Evolutionary conservation across 2,329 filamentous ascomycete species (phyloP), one percentile per base, ranked within the genome.

Genomic region (Fusarium xyrophilum): DNA sequence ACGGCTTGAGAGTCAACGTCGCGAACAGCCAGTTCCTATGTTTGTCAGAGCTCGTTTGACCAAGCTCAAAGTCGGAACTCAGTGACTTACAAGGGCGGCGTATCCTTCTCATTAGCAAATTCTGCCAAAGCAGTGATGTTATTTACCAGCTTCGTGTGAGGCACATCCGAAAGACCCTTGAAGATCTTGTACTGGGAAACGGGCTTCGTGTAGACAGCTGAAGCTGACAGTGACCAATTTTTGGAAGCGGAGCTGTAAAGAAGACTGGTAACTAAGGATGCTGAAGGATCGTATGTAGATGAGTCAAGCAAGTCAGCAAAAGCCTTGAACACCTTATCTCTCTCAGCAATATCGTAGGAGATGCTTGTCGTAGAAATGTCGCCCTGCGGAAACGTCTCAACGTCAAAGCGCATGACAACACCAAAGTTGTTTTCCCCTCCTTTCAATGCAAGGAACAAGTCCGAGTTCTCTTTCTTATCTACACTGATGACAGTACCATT

Each of bases 341-440:
- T 17, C 3, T 40, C 17, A 3, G 6, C 11, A 7, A 53, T 39
- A 10, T 53, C 17, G 21, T 52, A 56, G 2, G 35, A 39, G 19
- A 56, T 56, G 17, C 21, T 53, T 5, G 27, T 40, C 7, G 25
- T 36, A 4, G 54, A 53, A 11, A 56, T 56, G 4, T 53, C 21
- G 4, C 54, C 46, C 6, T 40, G 44, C 14, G 8, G 27, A 14
- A 53, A 53, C 1, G 28, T 23, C 27, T 53, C 21, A 8, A 53
- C 5, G 11, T 57, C 55, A 14, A 57, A 57, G 7, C 55, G 46
- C n/a, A 42, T 32, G 11, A 56, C 3, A 13, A 33, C 28, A 2
- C 60, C 57, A 13, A 63, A 56, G 15, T 62, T 62, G 5, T 38
- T 63, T 0, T 47, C 51, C 7, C 60, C 60, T 21, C 60, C 60